Conservation (phyloP, 208 protist genomes). For the Leishmania amazonensis region DNA sequence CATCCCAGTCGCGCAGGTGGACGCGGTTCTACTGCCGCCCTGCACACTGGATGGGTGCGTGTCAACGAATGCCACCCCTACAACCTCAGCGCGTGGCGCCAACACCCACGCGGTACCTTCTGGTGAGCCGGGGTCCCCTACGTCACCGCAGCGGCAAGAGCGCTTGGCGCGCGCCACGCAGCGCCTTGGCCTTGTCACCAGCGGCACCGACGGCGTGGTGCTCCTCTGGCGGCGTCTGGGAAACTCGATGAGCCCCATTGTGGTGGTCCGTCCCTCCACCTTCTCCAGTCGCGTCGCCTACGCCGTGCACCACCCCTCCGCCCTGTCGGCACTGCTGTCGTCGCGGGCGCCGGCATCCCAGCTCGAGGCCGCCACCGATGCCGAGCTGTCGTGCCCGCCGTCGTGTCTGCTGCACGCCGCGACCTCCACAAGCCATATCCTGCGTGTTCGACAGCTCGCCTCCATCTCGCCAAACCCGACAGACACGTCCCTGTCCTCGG, state of each 20-base stretch:
- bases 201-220: conserved; percentile 48
- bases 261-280: conserved; percentile 24
- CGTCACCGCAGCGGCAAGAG: not conserved
- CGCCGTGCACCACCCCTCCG: conserved; percentile 31
- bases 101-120: not conserved
- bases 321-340: conserved; percentile 28
- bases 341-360: conserved; percentile 5
- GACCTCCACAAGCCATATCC: conserved; percentile 17
- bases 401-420: conserved; percentile 32
- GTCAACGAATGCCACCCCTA: not conserved
- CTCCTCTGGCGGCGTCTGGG: conserved; percentile 58
- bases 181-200: conserved; percentile 70
- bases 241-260: conserved; percentile 31
- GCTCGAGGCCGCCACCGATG: conserved; percentile 25
- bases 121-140: not conserved
- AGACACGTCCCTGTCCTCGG: not conserved
- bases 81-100: not conserved
- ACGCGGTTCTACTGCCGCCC: conserved; percentile 44
- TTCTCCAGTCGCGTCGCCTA: conserved; percentile 35
- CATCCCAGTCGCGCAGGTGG: conserved; percentile 48
- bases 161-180: conserved; percentile 33
- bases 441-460: conserved; percentile 29
- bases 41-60: conserved; percentile 13
- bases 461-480: conserved; percentile 7
- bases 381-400: conserved; percentile 26